Percentiles rank a stretch among this genome's conserved stretches.
Evolutionary conservation across 345 rosid species (phyloP).

Genomic region (Dipteronia sinensis): DNA sequence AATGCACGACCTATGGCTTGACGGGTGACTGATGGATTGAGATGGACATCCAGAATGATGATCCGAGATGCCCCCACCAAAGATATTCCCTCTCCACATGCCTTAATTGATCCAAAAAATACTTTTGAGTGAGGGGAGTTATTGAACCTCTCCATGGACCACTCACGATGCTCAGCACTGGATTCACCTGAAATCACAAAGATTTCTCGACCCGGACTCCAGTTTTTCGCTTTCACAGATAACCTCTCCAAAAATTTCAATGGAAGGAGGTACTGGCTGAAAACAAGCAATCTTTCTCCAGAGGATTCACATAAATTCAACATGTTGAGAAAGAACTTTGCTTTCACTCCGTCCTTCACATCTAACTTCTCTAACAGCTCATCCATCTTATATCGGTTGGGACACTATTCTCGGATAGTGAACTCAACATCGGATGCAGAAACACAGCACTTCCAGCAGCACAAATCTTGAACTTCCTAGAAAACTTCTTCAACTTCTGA

Average conservation of each 20-base stretch:
- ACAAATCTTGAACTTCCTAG: slow-evolving; percentile 60
- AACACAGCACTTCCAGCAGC: slow-evolving; percentile 69
- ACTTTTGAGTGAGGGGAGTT: slow-evolving; percentile 72
- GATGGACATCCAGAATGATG: slow-evolving; percentile 78
- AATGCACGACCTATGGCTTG: slow-evolving; percentile 91
- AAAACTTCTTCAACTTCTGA: slow-evolving; percentile 39
- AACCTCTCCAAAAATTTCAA: slow-evolving; percentile 71
- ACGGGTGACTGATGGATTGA: slow-evolving; percentile 97
- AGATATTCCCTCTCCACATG: slow-evolving; percentile 97
- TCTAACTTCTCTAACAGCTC: slow-evolving; percentile 46
- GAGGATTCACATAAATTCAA: slow-evolving; percentile 60
- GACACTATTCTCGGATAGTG: slow-evolving; percentile 34
- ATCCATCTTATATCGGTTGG: slow-evolving; percentile 60
- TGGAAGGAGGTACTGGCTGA: slow-evolving; percentile 80
- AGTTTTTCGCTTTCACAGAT: slow-evolving; percentile 47
- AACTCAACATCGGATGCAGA: slow-evolving; percentile 62
- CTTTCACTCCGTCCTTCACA: slow-evolving; percentile 73
- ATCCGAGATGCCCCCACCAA: slow-evolving; percentile 88
- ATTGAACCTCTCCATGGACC: slow-evolving; percentile 78
- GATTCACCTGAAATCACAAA: slow-evolving; percentile 80
- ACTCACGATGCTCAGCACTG: slow-evolving; percentile 66
- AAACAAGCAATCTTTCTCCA: slow-evolving; percentile 77
- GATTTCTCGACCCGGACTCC: slow-evolving; percentile 65
- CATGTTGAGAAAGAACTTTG: slow-evolving; percentile 74
- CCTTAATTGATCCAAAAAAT: slow-evolving; percentile 87